phyloP scores from a whole-genome alignment of 2,329 filamentous ascomycete genomes.

The Alternaria hordeiaustralica region DNA sequence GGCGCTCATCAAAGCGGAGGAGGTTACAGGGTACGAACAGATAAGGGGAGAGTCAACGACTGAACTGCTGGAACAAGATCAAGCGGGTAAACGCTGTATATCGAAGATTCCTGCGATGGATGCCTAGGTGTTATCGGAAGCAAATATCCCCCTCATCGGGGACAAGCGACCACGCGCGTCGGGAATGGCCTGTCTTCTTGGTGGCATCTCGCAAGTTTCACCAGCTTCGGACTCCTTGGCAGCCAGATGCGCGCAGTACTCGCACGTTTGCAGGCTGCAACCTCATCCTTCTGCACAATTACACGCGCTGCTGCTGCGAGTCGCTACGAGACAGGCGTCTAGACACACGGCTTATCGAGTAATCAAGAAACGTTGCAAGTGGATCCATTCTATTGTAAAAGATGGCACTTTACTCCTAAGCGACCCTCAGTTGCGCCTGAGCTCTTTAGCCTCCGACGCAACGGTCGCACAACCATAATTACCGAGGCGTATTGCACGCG shows the following conservation, averaged over 20 bases:
- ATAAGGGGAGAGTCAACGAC: background rate
- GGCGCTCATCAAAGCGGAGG: background rate
- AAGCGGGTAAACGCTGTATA: background rate
- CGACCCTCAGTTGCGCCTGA: background rate
- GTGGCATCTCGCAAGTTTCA: background rate
- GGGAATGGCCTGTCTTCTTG: background rate
- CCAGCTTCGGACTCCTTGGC: constrained; percentile 6
- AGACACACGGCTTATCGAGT: background rate
- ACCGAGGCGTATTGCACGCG: background rate
- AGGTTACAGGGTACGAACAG: background rate
- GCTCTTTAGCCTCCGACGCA: background rate
- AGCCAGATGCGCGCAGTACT: background rate
- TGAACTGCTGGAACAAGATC: background rate
- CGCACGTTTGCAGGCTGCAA: background rate
- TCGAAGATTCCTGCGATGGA: background rate
- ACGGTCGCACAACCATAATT: background rate
- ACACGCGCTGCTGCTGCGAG: background rate
- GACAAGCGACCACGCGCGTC: background rate
- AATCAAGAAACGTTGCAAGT: background rate
- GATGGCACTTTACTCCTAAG: background rate
- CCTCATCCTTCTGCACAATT: background rate
- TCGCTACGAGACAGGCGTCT: background rate
- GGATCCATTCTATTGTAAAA: background rate
- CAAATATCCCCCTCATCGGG: background rate
- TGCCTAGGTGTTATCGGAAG: background rate